Conservation (phyloP, 106 monocot species). For the Allium cepa region DNA sequence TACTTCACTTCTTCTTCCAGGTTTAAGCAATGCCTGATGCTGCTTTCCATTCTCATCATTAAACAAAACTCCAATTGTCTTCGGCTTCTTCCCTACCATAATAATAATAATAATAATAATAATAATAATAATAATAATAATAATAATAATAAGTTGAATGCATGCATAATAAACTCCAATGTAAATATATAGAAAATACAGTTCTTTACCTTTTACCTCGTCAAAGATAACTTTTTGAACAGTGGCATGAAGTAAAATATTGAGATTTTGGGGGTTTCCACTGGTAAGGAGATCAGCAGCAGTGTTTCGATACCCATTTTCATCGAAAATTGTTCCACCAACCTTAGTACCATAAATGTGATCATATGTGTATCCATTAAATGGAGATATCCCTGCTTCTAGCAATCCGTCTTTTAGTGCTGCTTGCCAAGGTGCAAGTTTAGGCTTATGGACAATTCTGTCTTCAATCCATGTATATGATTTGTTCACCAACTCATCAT, state of each 20-base stretch:
- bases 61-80: slow-evolving; percentile 47
- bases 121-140: too few species aligned
- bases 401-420: slow-evolving; percentile 56
- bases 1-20: slow-evolving; percentile 33
- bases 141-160: too few species aligned
- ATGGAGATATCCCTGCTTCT: slow-evolving; percentile 51
- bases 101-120: too few species aligned
- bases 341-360: slow-evolving; percentile 79
- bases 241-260: slow-evolving; percentile 54
- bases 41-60: slow-evolving; percentile 40
- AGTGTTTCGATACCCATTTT: slow-evolving; percentile 42
- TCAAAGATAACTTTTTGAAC: slow-evolving; percentile 52
- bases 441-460: slow-evolving; percentile 45
- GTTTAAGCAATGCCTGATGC: slow-evolving; percentile 26
- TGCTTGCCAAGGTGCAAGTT: slow-evolving; percentile 51
- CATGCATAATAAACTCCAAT: background rate
- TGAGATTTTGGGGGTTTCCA: slow-evolving; percentile 41
- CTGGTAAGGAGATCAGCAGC: slow-evolving; percentile 55
- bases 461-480: slow-evolving; percentile 57
- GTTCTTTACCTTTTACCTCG: slow-evolving; percentile 9
- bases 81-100: slow-evolving; percentile 23
- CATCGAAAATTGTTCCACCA: slow-evolving; percentile 69
- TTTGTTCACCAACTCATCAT: slow-evolving; percentile 41
- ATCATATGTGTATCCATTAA: slow-evolving; percentile 76
- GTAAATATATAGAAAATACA: background rate